These are phyloP conservation scores for Eudorina sp. DNA, from an alignment of 139 green algal genomes.

Conservation along the genomic window DNA sequence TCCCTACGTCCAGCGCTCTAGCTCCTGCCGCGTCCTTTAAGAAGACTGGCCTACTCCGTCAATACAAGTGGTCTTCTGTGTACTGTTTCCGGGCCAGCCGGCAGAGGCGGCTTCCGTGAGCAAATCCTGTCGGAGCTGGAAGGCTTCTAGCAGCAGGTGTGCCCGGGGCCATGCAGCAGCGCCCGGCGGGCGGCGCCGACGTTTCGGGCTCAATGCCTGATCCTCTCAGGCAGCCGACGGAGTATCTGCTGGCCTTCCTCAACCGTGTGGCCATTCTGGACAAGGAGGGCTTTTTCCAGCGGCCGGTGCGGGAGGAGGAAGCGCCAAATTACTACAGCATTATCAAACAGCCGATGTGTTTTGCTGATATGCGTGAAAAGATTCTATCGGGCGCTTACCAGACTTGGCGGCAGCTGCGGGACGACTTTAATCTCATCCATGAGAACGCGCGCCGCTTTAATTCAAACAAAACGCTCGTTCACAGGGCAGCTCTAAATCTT, in stretches of 20 bases:
- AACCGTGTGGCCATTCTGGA: constrained; percentile 20
- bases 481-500: constrained; percentile 66
- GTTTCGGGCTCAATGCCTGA: not conserved
- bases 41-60: not conserved
- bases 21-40: not conserved
- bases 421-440: constrained; percentile 53
- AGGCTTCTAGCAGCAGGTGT: not conserved
- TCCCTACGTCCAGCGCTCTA: not conserved
- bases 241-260: constrained; percentile 44
- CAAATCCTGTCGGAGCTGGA: not conserved
- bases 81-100: not conserved
- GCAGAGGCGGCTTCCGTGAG: not conserved
- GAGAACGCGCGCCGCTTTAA: constrained; percentile 63
- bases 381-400: constrained; percentile 57
- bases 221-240: not conserved
- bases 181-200: not conserved
- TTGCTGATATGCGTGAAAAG: constrained; percentile 64
- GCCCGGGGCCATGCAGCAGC: constrained; percentile 15
- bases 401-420: constrained; percentile 64
- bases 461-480: constrained; percentile 58
- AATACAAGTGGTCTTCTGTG: not conserved
- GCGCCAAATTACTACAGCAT: constrained; percentile 65
- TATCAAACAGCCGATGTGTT: constrained; percentile 74
- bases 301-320: constrained; percentile 55
- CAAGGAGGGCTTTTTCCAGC: constrained; percentile 61